phyloP scores from a whole-genome alignment of 306 rosid species.

The Acmispon strigosus region DNA sequence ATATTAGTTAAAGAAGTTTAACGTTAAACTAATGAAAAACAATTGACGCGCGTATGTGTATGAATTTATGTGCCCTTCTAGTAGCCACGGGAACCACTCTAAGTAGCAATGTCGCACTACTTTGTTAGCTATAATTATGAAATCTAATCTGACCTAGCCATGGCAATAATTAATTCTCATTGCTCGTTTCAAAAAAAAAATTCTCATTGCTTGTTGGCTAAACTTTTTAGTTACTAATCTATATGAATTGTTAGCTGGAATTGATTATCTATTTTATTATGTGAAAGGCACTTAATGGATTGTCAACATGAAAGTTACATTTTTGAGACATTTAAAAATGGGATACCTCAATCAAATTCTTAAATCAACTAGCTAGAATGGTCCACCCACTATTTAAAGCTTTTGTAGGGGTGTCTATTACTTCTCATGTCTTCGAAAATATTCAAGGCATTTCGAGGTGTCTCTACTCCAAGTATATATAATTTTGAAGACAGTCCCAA shows the following conservation, averaged over 20 bases:
- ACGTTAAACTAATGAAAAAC: not conserved
- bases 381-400: slow-evolving; percentile 28
- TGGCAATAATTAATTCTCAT: slow-evolving; percentile 9
- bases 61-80: not conserved
- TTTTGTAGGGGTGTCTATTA: not conserved
- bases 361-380: slow-evolving; percentile 29
- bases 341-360: slow-evolving; percentile 8
- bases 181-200: too few relatives aligned
- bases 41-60: too few relatives aligned
- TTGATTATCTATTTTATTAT: slow-evolving; percentile 16
- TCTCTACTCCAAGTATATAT: too few relatives aligned
- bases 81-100: slow-evolving; percentile 5
- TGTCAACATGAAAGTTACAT: slow-evolving; percentile 36
- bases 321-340: not conserved
- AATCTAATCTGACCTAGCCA: slow-evolving; percentile 17
- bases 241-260: slow-evolving; percentile 15
- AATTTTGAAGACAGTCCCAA: too few relatives aligned
- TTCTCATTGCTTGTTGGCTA: slow-evolving; percentile 3
- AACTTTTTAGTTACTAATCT: not conserved
- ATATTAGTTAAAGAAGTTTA: not conserved
- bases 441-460: not conserved
- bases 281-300: slow-evolving; percentile 23
- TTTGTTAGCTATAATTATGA: slow-evolving; percentile 7
- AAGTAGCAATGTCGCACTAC: slow-evolving; percentile 6
- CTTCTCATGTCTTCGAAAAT: not conserved